Base-by-base conservation (phyloP, 1,284 basidiomycete genomes). In the Sanghuangporus sanghuang region DNA sequence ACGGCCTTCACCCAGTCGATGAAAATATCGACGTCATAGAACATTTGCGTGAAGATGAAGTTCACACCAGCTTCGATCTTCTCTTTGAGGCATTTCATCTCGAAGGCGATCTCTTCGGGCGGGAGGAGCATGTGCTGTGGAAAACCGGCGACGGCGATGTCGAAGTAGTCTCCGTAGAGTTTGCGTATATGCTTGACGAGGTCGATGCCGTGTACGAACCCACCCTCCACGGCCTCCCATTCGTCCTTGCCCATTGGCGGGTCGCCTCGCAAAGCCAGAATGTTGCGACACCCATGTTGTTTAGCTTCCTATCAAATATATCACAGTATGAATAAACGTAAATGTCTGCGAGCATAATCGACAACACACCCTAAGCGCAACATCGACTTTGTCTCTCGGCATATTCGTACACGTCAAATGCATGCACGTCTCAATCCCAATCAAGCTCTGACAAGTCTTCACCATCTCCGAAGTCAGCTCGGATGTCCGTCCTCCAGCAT, bases 391-490 rank as follows among this genome's bases (percentile, higher is more conserved):
- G 73, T 93, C 90, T 72, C 83, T 84, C 32, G 94, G 95, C 95
- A 98, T 97, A 77, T 98, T 98, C 40, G 96, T 99, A 74, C 96
- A 99, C 49, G 96, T 98, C 68, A 99, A 77, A 77, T 99, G 96
- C 92, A 99, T 96, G 78, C 95, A 98, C 27, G 94, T 95, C 79
- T 98, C 95, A 54, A 98, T 84, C 2, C 95, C 95, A 74, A 98
- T 93, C 35, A 93, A 79, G 62, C 91, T 84, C 76, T 96, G 94
- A 72, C 93, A 95, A 52, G 94, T 95, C 79, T 96, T 96, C 69
- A 99, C 95, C 78, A 99, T 90, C 72, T 96, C 92, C n/a, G 90
- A 87, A 7, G 94, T 95, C 64, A 96, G 78, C 72, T 96, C 93
- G 57, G 94, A 95, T 23, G 95, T 96, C 66, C 95, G 85, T 63